phyloP scores from a whole-genome alignment of 345 rosid species.

The Populus ilicifolia region DNA sequence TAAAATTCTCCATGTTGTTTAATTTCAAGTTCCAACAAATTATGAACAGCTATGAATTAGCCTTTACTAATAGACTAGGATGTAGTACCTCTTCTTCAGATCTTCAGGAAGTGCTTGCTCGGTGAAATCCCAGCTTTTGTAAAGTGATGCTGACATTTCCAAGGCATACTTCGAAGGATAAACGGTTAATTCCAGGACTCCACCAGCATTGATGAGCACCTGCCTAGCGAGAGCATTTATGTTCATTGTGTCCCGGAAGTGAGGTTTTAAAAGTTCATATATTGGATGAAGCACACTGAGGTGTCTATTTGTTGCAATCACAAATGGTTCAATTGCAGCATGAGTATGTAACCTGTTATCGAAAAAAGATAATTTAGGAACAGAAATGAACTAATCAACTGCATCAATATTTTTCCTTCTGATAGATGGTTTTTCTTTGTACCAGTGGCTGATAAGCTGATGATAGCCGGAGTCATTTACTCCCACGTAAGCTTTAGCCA shows the following conservation, averaged over 20 bases:
- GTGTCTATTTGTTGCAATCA: slow-evolving; percentile 44
- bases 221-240: slow-evolving; percentile 39
- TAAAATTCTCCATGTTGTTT: not conserved
- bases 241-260: slow-evolving; percentile 43
- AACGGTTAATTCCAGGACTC: slow-evolving; percentile 34
- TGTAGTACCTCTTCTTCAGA: slow-evolving; percentile 38
- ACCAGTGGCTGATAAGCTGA: slow-evolving; percentile 95
- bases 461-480: slow-evolving; percentile 86
- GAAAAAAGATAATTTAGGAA: not conserved
- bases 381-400: not conserved
- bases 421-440: not conserved
- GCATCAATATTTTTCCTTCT: not conserved
- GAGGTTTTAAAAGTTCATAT: slow-evolving; percentile 43
- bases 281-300: slow-evolving; percentile 47
- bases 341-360: slow-evolving; percentile 39
- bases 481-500: slow-evolving; percentile 85
- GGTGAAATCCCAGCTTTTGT: slow-evolving; percentile 40
- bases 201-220: slow-evolving; percentile 41
- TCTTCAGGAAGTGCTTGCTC: slow-evolving; percentile 45
- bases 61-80: not conserved
- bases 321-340: slow-evolving; percentile 44
- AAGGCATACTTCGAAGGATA: slow-evolving; percentile 37
- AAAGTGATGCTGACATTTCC: slow-evolving; percentile 37
- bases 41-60: not conserved
- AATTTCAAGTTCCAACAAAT: not conserved